Evolutionary conservation across 768 basidiomycete genomes (phyloP).

Genomic region (Termitomyces bulborhizus): DNA sequence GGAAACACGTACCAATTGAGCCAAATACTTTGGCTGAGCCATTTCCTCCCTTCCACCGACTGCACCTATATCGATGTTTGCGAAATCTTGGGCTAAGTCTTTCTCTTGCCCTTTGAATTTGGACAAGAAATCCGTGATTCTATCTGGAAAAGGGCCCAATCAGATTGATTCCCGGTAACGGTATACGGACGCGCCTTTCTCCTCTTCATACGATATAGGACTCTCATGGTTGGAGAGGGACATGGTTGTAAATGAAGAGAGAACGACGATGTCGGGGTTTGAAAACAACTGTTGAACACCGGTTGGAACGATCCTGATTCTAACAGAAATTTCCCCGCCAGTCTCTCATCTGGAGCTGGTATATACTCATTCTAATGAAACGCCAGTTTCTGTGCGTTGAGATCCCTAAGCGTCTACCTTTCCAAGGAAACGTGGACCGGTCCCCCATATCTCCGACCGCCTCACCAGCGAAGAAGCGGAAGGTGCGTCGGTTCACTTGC

Average conservation of each 20-base stretch:
- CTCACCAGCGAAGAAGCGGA: slow-evolving; percentile 10
- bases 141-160: slow-evolving; percentile 34
- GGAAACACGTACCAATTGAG: slow-evolving; percentile 61
- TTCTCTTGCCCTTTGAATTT: slow-evolving; percentile 60
- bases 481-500: not conserved
- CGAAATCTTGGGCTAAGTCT: slow-evolving; percentile 62
- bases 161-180: not conserved
- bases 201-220: slow-evolving; percentile 60
- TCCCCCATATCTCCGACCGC: not conserved
- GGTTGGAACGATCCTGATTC: not conserved
- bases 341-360: not conserved
- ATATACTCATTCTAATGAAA: slow-evolving; percentile 4
- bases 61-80: slow-evolving; percentile 56
- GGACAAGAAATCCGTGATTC: slow-evolving; percentile 65
- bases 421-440: not conserved
- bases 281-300: slow-evolving; percentile 14
- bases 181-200: slow-evolving; percentile 46
- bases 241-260: slow-evolving; percentile 38
- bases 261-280: slow-evolving; percentile 31
- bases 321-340: not conserved
- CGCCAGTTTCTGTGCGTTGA: slow-evolving; percentile 14
- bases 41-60: slow-evolving; percentile 36
- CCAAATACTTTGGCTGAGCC: slow-evolving; percentile 69
- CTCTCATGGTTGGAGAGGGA: slow-evolving; percentile 58
- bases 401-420: slow-evolving; percentile 6